phyloP scores from a whole-genome alignment of 129 eudicot species.

The Flaveria trinervia region DNA sequence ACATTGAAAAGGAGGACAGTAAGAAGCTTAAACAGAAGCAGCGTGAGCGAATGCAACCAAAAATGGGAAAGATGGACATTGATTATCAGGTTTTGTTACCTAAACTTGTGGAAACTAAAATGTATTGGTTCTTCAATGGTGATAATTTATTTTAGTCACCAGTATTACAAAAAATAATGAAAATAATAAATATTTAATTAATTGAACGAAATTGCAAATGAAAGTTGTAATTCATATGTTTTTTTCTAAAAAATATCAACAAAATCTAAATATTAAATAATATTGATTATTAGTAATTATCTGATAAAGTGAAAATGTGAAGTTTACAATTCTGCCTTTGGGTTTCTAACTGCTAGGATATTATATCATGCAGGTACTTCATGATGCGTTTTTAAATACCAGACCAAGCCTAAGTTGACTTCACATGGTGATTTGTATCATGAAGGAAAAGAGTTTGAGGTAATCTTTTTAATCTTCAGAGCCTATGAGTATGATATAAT shows the following conservation, averaged over 20 bases:
- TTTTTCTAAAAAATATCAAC: no score
- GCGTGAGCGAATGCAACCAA: slow-evolving; percentile 98
- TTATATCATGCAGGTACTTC: slow-evolving; percentile 71
- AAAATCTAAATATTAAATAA: no score
- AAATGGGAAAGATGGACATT: slow-evolving; percentile 99
- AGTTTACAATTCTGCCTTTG: neutral
- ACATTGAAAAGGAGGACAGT: slow-evolving; percentile 95
- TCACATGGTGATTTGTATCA: slow-evolving; percentile 90
- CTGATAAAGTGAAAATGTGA: neutral
- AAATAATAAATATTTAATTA: no score
- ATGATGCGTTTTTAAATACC: slow-evolving; percentile 95
- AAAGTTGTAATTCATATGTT: no score
- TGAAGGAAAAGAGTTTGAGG: slow-evolving; percentile 99
- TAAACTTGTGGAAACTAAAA: neutral
- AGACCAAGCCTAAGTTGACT: slow-evolving; percentile 91
- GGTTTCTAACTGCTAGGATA: neutral
- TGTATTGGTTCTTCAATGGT: neutral
- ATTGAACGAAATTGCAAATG: no score
- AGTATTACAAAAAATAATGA: no score
- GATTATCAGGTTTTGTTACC: slow-evolving; percentile 79
- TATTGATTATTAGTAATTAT: neutral
- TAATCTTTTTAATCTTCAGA: slow-evolving; percentile 27
- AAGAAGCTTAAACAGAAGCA: slow-evolving; percentile 97
- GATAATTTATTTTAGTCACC: no score
- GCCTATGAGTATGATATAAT: neutral